Evolutionary conservation across 2,329 filamentous ascomycete species (phyloP), one percentile per base, ranked within the genome.

Genomic region (Colletotrichum sp.): DNA sequence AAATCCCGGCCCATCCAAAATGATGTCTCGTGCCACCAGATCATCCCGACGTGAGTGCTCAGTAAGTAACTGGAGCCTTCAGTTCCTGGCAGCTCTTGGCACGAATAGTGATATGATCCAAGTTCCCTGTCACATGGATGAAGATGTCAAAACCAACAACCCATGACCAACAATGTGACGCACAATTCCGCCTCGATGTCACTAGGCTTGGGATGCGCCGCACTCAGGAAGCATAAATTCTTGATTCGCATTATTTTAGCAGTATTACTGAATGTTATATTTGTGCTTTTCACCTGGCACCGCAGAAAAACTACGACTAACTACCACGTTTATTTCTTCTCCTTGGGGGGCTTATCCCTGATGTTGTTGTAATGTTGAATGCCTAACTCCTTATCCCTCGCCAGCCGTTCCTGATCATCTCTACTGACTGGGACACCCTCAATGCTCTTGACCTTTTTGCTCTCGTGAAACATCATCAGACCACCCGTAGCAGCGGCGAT

Each of bases 381-480:
- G 3, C 91, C 91, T 71, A 86, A 78, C 78, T 91, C 89, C 76
- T 86, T 85, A 78, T 93, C 91, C 10, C 81, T 82, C 22, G 85
- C 85, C 36, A 93, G 83, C 66, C 85, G 86, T 76, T 88, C 85
- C 48, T 85, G 80, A 78, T 93, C 91, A 78, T 87, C 85, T 64
- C 90, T 88, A 13, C 87, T 89, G n/a, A 93, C 84, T 4, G 91
- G 89, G 16, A 95, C 91, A 2, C 94, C 94, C 82, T 96, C 94
- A 56, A 95, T 88, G 32, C 87, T 86, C 86, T 95, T 96, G 34
- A 95, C 91, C 65, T 88, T 89, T 81, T 92, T 94, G 9, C 94
- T 94, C 82, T 97, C 94, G 27, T 91, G 79, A 77, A 93, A 95
- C 84, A 93, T 92, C 81, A 95, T 89, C 39, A 93, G 84, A 4